Conservation (phyloP, 352 stramenopile genomes). For the Phytophthora hybrid region DNA sequence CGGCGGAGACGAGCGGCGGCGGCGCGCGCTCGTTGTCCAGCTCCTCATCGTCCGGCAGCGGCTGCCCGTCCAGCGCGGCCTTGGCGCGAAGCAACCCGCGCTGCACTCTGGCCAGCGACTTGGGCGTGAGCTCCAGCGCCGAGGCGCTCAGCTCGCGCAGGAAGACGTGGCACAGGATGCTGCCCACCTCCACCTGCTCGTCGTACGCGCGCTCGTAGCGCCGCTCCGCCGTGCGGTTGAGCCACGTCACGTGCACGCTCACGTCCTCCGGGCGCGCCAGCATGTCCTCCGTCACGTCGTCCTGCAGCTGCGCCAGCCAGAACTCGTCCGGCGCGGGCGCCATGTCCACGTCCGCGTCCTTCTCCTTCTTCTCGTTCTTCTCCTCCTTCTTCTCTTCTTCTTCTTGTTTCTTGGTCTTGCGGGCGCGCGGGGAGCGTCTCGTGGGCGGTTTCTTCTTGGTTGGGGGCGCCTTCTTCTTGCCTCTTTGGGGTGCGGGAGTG, state of each 20-base stretch:
- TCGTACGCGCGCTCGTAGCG: slow-evolving; percentile 68
- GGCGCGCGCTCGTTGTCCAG: slow-evolving; percentile 74
- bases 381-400: neutral
- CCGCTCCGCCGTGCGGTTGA: slow-evolving; percentile 45
- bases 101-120: slow-evolving; percentile 64
- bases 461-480: neutral
- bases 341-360: slow-evolving; percentile 1
- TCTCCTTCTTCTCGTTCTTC: slow-evolving; percentile 10
- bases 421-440: slow-evolving; percentile 11
- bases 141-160: slow-evolving; percentile 51
- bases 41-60: slow-evolving; percentile 34
- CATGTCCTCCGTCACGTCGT: slow-evolving; percentile 85
- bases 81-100: slow-evolving; percentile 54
- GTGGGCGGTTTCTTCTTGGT: slow-evolving; percentile 12
- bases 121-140: slow-evolving; percentile 65
- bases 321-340: slow-evolving; percentile 46
- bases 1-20: slow-evolving; percentile 15
- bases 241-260: slow-evolving; percentile 67
- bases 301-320: slow-evolving; percentile 75
- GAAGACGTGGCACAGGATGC: slow-evolving; percentile 80
- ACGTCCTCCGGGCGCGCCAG: slow-evolving; percentile 49
- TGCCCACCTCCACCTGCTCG: slow-evolving; percentile 67
- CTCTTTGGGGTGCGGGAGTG: neutral
- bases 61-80: slow-evolving; percentile 29
- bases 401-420: neutral